Evolutionary conservation across 179 eudicot species (phyloP), one percentile per base, ranked within the genome.

Genomic region (Amaranthus tricolor): DNA sequence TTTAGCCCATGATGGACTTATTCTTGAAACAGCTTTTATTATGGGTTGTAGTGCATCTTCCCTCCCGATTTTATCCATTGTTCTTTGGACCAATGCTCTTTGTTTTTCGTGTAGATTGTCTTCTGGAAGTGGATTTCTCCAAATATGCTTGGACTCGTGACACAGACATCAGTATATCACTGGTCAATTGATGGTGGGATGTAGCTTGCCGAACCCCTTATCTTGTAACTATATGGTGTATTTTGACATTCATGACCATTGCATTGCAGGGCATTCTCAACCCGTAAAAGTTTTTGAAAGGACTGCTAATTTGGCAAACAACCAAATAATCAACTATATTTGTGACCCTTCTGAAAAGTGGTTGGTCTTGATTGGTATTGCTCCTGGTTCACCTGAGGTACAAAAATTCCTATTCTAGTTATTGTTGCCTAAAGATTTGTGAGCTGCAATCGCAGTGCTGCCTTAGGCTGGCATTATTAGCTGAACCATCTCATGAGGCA

Each of bases 121-220:
- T 94, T 92, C 77, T 94, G 98, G 98, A 94, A 94, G 79, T 94
- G 98, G 98, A 84, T 94, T 72, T 86, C 91, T 68, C 89, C 95
- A 62, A 92, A 86, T 75, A 81, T 87, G 88, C 83, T 94, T 86
- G 98, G 98, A 45, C 83, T 94, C 67, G 97, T 94, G 71, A 94
- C 98, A 54, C 98, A 94, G 72, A 79, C 93, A 9, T 78, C 98
- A 66, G 98, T 94, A 40, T 92, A 94, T 82, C 97, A 94, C 81
- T 94, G 98, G 98, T 87, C 97, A 54, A 94, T 90, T 80, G 97
- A 94, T 86, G 98, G 98, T 89, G 76, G 75, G 67, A 21, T 44
- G 17, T 57, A 44, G 60, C 62, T 74, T 64, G 24, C 65, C 44
- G 73, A 62, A 44, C 40, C n/a, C 31, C 49, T 75, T 71, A 64